Evolutionary conservation across 1,284 basidiomycete genomes (phyloP), one percentile per base, ranked within the genome.

Genomic region (Microbotryum intermedium): DNA sequence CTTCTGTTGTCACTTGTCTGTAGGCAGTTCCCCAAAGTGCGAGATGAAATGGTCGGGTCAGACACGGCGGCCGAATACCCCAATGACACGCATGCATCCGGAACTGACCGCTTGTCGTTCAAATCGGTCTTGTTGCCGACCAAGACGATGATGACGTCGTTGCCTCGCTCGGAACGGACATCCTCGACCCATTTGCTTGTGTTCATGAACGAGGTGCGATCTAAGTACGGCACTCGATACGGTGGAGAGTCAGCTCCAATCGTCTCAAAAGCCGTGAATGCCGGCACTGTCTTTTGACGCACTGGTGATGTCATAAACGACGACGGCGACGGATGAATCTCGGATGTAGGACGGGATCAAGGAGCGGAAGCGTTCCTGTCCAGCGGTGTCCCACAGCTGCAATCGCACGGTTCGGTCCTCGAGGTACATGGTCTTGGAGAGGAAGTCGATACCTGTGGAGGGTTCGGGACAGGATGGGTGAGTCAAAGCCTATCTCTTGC

Each of bases 171-270:
- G 64, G 92, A 94, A 58, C 93, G 84, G 45, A 99, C 95, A 72
- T 99, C 95, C 75, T 98, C 95, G 77, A 99, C 94, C 95, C 95
- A 99, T 78, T 97, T 98, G 44, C 88, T 83, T 23, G 95, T 99
- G 65, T 95, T 97, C 64, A 94, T 77, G 82, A 98, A 99, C 23
- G 92, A 97, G 68, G 88, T 86, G 49, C 95, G 88, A 77, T 93
- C 94, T 20, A 13, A 23, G 49, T 49, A 13, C 3, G 6, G 28
- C 7, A 5, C 23, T 30, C 26, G 42, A 23, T 47, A 49, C n/a
- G n/a, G 30, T 30, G 13, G 18, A 3, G 11, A 23, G 23, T 34
- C 25, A 34, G 57, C 26, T 16, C 60, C 44, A 3, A 20, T 61
- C 30, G 48, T 6, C 45, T 28, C 48, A 23, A 39, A 42, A 30